These are phyloP conservation scores for Hansenula anomala DNA, from an alignment of 1,139 yeast genomes.

Conservation along the genomic window DNA sequence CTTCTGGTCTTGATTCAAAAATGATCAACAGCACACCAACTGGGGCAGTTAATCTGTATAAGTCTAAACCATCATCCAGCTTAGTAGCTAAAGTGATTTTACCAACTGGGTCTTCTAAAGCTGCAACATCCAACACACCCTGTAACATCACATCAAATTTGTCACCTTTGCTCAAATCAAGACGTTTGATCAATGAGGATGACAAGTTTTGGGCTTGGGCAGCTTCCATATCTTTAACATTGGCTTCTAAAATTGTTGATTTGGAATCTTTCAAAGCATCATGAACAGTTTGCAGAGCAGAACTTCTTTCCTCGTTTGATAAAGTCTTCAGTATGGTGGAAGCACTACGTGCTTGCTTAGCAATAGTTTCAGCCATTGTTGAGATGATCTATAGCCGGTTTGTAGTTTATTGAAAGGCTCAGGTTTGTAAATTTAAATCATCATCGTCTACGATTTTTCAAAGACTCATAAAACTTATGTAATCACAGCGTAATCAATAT, in stretches of 20 bases:
- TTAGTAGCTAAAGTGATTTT: slow-evolving; percentile 75
- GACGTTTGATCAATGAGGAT: slow-evolving; percentile 69
- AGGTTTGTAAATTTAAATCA: too few relatives aligned
- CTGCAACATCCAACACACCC: slow-evolving; percentile 89
- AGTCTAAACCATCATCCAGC: slow-evolving; percentile 79
- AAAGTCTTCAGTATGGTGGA: slow-evolving; percentile 78
- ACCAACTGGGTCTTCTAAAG: slow-evolving; percentile 86
- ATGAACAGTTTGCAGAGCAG: slow-evolving; percentile 67
- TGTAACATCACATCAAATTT: slow-evolving; percentile 92
- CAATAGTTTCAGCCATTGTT: slow-evolving; percentile 61
- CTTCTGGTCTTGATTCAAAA: slow-evolving; percentile 97
- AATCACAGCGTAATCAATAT: too few relatives aligned
- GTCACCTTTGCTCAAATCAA: slow-evolving; percentile 76
- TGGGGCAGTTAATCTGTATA: slow-evolving; percentile 85
- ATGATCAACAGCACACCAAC: slow-evolving; percentile 91
- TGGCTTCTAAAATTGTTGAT: slow-evolving; percentile 63
- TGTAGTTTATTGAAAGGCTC: too few relatives aligned
- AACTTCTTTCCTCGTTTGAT: slow-evolving; percentile 65
- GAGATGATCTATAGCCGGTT: not conserved
- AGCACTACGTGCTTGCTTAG: slow-evolving; percentile 72
- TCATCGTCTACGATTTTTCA: too few relatives aligned
- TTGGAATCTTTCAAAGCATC: slow-evolving; percentile 58
- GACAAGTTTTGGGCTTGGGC: slow-evolving; percentile 61
- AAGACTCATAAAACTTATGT: too few relatives aligned
- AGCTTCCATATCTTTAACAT: slow-evolving; percentile 64